Evolutionary conservation across 2,329 filamentous ascomycete species (phyloP), one percentile per base, ranked within the genome.

Genomic region (Trichoderma asperellum): DNA sequence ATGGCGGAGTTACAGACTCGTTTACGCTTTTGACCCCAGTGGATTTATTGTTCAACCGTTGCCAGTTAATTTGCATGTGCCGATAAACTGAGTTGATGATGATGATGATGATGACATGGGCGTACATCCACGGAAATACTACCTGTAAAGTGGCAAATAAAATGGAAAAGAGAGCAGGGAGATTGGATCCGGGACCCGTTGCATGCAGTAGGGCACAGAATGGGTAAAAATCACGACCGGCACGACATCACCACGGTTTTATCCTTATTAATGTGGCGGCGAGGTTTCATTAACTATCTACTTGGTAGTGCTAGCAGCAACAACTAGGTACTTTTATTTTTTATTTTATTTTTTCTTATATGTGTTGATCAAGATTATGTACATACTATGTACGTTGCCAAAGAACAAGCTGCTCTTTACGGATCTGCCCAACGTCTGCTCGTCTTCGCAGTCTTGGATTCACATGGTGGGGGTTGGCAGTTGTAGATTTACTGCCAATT

Each of bases 121-220:
- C 18, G 16, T 43, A 7, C 6, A 32, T 8, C 32, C 32, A 32
- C 7, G 32, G 5, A 1, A 32, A 32, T 32, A 32, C 32, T 29
- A 24, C 12, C 7, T 29, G 12, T 18, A 27, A 14, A 27, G 21
- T 53, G 11, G 11, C 16, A 43, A 18, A 29, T 14, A 53, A 18
- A 21, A 53, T 14, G 12, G 10, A 27, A 53, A 14, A 21, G 43
- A 27, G 49, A 29, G 14, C 16, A 6, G 11, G 11, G 12, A 14
- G 5, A 24, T 18, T 29, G 49, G 16, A 27, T 52, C 47, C 29
- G 24, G 24, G 27, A 14, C 52, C 7, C 5, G 21, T 16, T 16
- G 37, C 62, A 65, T 65, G 62, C 62, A 56, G 62, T 7, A 16
- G 24, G 35, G 4, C 29, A 56, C 35, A 6, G 62, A 65, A 56